Conservation (phyloP, 2,329 filamentous ascomycete species). For the Pseudogymnoascus sp. region DNA sequence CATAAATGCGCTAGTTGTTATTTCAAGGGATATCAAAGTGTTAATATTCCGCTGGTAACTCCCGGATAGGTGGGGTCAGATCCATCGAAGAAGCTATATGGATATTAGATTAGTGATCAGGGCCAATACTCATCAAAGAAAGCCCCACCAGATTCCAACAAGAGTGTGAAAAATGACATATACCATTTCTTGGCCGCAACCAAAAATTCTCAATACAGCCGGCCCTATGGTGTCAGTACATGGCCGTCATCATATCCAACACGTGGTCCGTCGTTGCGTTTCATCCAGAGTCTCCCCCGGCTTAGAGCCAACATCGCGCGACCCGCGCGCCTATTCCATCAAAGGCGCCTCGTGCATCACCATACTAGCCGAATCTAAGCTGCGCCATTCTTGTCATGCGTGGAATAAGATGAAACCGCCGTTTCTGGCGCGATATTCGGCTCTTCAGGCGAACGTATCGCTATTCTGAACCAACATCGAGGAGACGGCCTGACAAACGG, state of each 20-base stretch:
- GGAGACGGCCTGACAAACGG: neutral
- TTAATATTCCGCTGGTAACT: neutral
- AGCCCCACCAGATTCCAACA: neutral
- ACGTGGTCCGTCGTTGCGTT: neutral
- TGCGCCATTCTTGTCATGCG: neutral
- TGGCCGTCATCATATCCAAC: conserved; percentile 1
- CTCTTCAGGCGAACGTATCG: neutral
- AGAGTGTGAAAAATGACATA: neutral
- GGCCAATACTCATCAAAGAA: neutral
- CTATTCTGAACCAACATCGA: neutral
- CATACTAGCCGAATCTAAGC: neutral
- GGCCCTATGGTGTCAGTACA: neutral
- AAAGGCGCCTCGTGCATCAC: neutral
- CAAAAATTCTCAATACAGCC: neutral
- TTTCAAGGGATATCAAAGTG: neutral
- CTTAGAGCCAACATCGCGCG: neutral
- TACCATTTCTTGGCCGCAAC: neutral
- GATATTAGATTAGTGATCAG: neutral
- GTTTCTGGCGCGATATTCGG: neutral
- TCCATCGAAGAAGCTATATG: neutral
- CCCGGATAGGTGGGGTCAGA: neutral
- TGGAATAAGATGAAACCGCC: neutral
- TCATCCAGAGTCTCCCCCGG: neutral
- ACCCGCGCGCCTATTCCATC: neutral
- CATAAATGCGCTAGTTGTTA: neutral